Evolutionary conservation across 345 rosid species (phyloP).

Genomic region (Pugionium cornutum): DNA sequence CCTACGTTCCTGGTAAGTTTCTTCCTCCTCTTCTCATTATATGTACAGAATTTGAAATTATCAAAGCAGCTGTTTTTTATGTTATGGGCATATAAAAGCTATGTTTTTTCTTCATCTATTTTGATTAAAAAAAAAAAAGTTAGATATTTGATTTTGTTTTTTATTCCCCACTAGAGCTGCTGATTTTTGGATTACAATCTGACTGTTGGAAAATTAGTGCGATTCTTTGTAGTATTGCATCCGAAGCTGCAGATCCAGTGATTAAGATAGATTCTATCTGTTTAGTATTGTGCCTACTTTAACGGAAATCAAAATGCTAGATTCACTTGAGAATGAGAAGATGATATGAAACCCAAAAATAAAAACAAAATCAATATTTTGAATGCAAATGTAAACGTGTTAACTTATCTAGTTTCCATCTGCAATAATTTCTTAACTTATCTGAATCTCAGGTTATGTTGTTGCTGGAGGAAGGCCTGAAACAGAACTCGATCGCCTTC

Average conservation of each 20-base stretch:
- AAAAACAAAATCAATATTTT: neutral
- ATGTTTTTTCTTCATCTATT: neutral
- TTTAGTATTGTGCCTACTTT: neutral
- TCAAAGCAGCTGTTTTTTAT: neutral
- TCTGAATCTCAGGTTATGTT: constrained; percentile 13
- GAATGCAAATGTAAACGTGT: too few species aligned
- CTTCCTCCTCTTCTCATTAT: constrained; percentile 16
- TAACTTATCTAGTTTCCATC: too few species aligned
- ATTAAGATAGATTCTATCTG: neutral
- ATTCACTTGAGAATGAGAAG: neutral
- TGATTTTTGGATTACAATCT: neutral
- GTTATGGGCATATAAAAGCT: neutral
- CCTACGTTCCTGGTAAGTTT: constrained; percentile 23
- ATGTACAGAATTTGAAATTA: neutral
- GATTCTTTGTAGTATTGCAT: constrained; percentile 7
- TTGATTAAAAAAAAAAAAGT: neutral
- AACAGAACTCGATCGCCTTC: constrained; percentile 32
- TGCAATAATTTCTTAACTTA: too few species aligned
- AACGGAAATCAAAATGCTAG: neutral
- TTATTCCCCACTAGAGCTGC: neutral
- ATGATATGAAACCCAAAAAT: too few species aligned
- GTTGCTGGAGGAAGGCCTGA: constrained; percentile 12
- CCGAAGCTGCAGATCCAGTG: neutral
- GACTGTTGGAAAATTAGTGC: neutral
- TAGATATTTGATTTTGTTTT: constrained; percentile 1